Evolutionary conservation across 2,329 filamentous ascomycete genomes (phyloP).

Genomic region (Penicillium sp.): DNA sequence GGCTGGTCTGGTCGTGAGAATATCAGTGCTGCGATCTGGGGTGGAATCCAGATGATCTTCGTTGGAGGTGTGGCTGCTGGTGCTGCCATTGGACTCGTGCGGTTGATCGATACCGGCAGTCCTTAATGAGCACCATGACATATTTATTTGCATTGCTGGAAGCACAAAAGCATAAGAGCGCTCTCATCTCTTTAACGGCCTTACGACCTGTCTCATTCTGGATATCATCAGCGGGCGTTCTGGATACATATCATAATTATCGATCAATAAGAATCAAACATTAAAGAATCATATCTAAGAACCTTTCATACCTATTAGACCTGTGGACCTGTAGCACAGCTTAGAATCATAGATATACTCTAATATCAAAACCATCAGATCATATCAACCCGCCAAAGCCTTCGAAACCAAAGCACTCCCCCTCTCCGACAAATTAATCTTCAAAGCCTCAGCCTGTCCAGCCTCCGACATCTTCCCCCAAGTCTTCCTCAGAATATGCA

Average conservation of each 20-base stretch:
- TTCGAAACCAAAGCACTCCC: conserved; percentile 63
- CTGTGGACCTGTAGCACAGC: no score
- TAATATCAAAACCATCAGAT: background rate
- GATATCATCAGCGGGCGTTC: conserved; percentile 11
- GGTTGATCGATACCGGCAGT: conserved; percentile 50
- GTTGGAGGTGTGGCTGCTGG: conserved; percentile 67
- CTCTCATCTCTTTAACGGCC: conserved; percentile 4
- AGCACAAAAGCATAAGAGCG: conserved; percentile 10
- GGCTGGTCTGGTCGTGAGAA: conserved; percentile 48
- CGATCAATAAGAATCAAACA: background rate
- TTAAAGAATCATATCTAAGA: background rate
- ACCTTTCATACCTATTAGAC: background rate
- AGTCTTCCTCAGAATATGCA: conserved; percentile 70
- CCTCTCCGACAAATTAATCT: conserved; percentile 64
- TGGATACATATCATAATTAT: background rate
- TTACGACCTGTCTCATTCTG: conserved; percentile 1
- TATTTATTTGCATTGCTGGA: background rate
- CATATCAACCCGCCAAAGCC: conserved; percentile 53
- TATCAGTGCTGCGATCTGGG: conserved; percentile 56
- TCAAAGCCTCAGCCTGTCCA: conserved; percentile 65
- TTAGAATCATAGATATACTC: background rate
- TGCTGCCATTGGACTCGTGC: conserved; percentile 65
- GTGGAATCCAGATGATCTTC: conserved; percentile 64
- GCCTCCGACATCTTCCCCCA: conserved; percentile 72
- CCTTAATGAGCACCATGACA: background rate